Percentiles rank a stretch among this genome's conserved stretches.
Conservation (phyloP, 1,139 yeast genomes). For the Magnusiomyces sp. region DNA sequence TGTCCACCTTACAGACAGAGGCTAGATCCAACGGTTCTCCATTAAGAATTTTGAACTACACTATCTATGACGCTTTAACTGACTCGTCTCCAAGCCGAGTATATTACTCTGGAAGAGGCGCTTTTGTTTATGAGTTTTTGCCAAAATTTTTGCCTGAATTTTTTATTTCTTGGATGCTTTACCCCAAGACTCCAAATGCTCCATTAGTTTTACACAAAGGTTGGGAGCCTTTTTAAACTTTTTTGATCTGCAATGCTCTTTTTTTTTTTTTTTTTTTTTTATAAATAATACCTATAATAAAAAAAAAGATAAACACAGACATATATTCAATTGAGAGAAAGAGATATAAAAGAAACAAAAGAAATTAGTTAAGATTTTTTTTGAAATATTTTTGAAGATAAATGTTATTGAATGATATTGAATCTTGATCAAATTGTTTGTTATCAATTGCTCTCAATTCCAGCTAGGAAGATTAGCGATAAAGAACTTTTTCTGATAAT, state of each 20-base stretch:
- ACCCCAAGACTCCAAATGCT: constrained; percentile 19
- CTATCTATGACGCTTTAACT: constrained; percentile 32
- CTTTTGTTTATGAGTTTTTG: constrained; percentile 30
- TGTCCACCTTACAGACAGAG: constrained; percentile 27
- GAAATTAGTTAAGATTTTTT: too few relatives aligned
- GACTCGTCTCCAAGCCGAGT: constrained; percentile 27
- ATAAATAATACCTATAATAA: not conserved
- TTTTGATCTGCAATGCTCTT: too few relatives aligned
- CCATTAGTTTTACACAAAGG: constrained; percentile 10
- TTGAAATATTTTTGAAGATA: too few relatives aligned
- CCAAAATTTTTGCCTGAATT: constrained; percentile 30
- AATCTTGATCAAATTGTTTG: too few relatives aligned
- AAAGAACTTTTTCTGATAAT: too few relatives aligned
- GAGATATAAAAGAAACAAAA: too few relatives aligned
- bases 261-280: too few relatives aligned
- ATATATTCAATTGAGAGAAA: not conserved
- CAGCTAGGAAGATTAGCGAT: too few relatives aligned
- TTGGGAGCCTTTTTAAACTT: constrained; percentile 13
- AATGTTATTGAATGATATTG: too few relatives aligned
- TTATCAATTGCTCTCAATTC: too few relatives aligned
- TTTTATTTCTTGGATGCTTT: constrained; percentile 30
- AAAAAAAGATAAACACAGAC: not conserved
- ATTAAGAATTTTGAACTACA: constrained; percentile 28
- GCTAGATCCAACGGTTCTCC: constrained; percentile 29
- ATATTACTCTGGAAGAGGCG: constrained; percentile 34